phyloP scores from a whole-genome alignment of 129 eudicot species.

The Calendula officinalis region DNA sequence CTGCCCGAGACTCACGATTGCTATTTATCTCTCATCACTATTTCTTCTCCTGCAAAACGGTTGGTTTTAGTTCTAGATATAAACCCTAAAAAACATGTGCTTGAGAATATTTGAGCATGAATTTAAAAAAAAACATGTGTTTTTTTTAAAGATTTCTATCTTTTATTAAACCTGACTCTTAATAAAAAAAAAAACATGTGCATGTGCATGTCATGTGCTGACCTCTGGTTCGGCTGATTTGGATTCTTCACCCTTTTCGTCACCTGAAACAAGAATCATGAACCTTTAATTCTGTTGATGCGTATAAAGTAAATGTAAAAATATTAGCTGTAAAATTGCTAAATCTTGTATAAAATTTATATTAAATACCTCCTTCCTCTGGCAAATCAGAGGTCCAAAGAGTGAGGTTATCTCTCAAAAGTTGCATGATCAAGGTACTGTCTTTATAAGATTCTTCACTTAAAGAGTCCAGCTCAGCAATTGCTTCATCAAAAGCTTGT shows the following conservation, averaged over 20 bases:
- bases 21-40: slow-evolving; percentile 19
- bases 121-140: too few relatives aligned
- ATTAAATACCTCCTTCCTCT: slow-evolving; percentile 78
- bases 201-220: background rate
- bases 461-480: slow-evolving; percentile 90
- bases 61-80: background rate
- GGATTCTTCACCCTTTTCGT: slow-evolving; percentile 38
- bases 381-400: slow-evolving; percentile 98
- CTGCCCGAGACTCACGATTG: background rate
- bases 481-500: slow-evolving; percentile 99
- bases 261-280: slow-evolving; percentile 24
- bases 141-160: too few relatives aligned
- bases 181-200: slow-evolving; percentile 1
- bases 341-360: background rate
- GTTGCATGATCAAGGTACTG: slow-evolving; percentile 97
- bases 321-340: background rate
- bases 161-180: too few relatives aligned
- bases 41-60: slow-evolving; percentile 20
- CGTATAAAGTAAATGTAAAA: background rate
- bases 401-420: slow-evolving; percentile 95
- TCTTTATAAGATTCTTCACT: slow-evolving; percentile 98
- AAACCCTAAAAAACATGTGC: background rate
- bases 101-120: too few relatives aligned
- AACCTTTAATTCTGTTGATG: background rate
- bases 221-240: slow-evolving; percentile 38